Conservation (phyloP, 179 eudicot genomes). For the Patellifolia procumbens region DNA sequence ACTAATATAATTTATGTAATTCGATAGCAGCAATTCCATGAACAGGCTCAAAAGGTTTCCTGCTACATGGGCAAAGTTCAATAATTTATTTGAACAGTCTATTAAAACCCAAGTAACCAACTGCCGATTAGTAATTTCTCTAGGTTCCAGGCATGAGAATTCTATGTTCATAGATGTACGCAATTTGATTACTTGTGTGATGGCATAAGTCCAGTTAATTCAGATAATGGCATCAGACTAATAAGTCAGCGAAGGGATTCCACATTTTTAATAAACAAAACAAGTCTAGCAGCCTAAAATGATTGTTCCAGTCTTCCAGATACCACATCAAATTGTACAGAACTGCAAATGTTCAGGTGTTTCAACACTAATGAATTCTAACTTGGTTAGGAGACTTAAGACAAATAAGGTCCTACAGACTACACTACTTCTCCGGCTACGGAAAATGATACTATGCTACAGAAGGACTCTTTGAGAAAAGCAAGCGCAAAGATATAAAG, state of each 20-base stretch:
- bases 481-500: no score
- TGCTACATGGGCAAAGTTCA: not conserved
- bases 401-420: no score
- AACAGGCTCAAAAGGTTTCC: no score
- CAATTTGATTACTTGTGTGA: not conserved
- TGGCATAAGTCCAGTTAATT: not conserved
- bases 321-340: not conserved
- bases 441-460: no score
- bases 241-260: no score
- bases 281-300: no score
- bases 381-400: no score
- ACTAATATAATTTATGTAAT: no score
- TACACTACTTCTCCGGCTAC: no score
- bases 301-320: not conserved
- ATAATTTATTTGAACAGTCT: not conserved
- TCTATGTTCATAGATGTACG: not conserved
- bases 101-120: not conserved
- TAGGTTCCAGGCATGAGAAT: not conserved
- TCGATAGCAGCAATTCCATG: no score
- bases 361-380: not conserved
- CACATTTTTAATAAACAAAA: no score
- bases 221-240: not conserved
- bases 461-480: no score
- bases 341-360: not conserved
- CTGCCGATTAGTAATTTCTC: not conserved